Evolutionary conservation across 495 filamentous ascomycete species (phyloP).

Genomic region (Poronia punctata): DNA sequence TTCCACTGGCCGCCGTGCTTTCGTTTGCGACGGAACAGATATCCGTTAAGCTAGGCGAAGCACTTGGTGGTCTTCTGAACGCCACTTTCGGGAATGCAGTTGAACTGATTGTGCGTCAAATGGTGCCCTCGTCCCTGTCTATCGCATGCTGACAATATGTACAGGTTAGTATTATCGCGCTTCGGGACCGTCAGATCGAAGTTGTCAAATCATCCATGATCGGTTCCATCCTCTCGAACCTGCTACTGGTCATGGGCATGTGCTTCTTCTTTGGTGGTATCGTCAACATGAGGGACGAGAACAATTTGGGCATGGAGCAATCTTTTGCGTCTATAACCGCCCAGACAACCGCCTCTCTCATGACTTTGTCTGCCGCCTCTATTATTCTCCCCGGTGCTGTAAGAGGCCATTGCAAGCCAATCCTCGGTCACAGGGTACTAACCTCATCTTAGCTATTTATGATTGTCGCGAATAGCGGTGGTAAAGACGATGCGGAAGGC

Average conservation of each 20-base stretch:
- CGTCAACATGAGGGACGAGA: conserved; percentile 38
- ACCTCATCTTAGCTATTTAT: conserved; percentile 33
- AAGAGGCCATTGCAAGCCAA: conserved; percentile 44
- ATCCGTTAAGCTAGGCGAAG: conserved; percentile 74
- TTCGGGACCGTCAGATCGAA: conserved; percentile 78
- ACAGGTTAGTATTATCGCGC: conserved; percentile 89
- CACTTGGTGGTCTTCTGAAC: conserved; percentile 87
- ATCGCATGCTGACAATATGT: conserved; percentile 11
- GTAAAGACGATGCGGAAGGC: conserved; percentile 25
- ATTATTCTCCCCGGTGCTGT: conserved; percentile 89
- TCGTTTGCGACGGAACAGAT: conserved; percentile 96
- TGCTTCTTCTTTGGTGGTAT: conserved; percentile 91
- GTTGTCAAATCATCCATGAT: conserved; percentile 98
- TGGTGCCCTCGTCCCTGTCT: conserved; percentile 11
- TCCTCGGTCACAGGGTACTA: conserved; percentile 3
- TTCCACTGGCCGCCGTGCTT: conserved; percentile 84
- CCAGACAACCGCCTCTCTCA: conserved; percentile 91
- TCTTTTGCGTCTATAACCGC: conserved; percentile 81
- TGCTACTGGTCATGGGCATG: conserved; percentile 90
- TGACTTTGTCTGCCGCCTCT: conserved; percentile 85
- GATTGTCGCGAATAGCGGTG: conserved; percentile 29
- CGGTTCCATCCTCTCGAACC: conserved; percentile 91
- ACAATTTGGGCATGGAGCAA: conserved; percentile 52
- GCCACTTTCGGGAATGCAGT: conserved; percentile 97
- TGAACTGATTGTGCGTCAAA: conserved; percentile 91